Evolutionary conservation across 164 flowering plant species (phyloP).

Genomic region (Dillenia turbinata): DNA sequence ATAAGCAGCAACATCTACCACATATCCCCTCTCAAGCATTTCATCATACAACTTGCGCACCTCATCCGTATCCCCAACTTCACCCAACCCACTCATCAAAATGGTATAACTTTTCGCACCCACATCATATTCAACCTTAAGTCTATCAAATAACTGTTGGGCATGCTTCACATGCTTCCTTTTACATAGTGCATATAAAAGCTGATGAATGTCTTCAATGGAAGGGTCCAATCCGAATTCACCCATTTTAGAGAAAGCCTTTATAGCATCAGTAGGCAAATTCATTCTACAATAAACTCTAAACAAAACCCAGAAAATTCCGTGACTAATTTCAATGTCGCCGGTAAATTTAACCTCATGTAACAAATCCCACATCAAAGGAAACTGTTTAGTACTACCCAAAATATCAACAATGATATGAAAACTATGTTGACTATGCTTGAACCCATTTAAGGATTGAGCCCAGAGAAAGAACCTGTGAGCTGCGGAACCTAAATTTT

Average conservation of each 20-base stretch:
- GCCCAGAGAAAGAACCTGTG: conserved; percentile 89
- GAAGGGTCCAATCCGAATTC: conserved; percentile 62
- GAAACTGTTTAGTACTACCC: conserved; percentile 71
- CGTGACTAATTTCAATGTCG: conserved; percentile 28
- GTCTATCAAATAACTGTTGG: conserved; percentile 57
- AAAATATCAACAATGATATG: conserved; percentile 61
- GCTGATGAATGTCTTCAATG: conserved; percentile 55
- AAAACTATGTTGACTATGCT: conserved; percentile 44
- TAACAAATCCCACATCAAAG: conserved; percentile 82
- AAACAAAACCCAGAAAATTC: conserved; percentile 64
- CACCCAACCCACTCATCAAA: conserved; percentile 75
- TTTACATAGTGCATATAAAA: conserved; percentile 55
- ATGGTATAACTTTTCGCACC: conserved; percentile 63
- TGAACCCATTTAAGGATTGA: conserved; percentile 37
- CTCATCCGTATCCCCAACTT: conserved; percentile 32
- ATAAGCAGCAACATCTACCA: conserved; percentile 52
- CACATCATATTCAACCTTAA: conserved; percentile 36
- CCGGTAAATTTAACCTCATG: conserved; percentile 42
- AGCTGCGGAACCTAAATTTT: conserved; percentile 63
- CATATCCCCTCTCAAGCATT: conserved; percentile 56
- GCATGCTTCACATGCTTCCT: conserved; percentile 57
- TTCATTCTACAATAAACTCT: conserved; percentile 64
- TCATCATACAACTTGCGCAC: conserved; percentile 73
- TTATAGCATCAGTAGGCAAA: conserved; percentile 71
- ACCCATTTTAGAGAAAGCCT: conserved; percentile 63